phyloP scores from a whole-genome alignment of 2,329 filamentous ascomycete genomes.

The Trichophyton equinum region DNA sequence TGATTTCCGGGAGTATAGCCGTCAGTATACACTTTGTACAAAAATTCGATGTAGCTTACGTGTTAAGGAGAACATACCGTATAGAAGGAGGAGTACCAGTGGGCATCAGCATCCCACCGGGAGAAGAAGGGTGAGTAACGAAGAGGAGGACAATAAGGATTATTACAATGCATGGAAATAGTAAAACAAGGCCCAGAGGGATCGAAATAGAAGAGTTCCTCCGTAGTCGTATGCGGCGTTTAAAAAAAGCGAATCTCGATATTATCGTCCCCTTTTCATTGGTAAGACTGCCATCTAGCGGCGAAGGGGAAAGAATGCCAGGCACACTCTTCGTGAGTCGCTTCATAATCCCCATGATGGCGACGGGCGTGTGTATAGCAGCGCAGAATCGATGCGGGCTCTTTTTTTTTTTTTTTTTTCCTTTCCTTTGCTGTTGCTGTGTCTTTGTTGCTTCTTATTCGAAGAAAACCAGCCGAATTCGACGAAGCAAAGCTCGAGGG shows the following conservation, averaged over 20 bases:
- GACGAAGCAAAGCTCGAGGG: neutral
- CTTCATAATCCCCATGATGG: constrained; percentile 42
- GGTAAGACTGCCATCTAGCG: constrained; percentile 32
- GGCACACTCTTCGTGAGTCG: constrained; percentile 42
- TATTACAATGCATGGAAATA: constrained; percentile 86
- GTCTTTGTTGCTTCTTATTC: neutral
- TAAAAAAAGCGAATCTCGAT: constrained; percentile 63
- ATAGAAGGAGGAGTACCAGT: constrained; percentile 79
- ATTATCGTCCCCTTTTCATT: constrained; percentile 31
- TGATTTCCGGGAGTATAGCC: constrained; percentile 28
- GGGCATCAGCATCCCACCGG: constrained; percentile 73
- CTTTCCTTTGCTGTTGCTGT: no score
- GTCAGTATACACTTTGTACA: neutral
- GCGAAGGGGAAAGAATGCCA: constrained; percentile 30
- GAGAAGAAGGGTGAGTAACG: constrained; percentile 71
- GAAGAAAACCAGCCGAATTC: neutral
- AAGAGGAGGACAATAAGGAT: constrained; percentile 83
- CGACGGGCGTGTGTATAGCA: constrained; percentile 10
- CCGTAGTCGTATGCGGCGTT: constrained; percentile 72
- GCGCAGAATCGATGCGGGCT: neutral
- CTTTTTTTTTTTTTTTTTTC: no score
- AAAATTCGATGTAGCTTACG: no score
- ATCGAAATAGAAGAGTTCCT: constrained; percentile 88
- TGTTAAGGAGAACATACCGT: constrained; percentile 46
- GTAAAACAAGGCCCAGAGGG: constrained; percentile 77